Conservation (phyloP, 148 eudicot species). For the Heliosperma pusillum region DNA sequence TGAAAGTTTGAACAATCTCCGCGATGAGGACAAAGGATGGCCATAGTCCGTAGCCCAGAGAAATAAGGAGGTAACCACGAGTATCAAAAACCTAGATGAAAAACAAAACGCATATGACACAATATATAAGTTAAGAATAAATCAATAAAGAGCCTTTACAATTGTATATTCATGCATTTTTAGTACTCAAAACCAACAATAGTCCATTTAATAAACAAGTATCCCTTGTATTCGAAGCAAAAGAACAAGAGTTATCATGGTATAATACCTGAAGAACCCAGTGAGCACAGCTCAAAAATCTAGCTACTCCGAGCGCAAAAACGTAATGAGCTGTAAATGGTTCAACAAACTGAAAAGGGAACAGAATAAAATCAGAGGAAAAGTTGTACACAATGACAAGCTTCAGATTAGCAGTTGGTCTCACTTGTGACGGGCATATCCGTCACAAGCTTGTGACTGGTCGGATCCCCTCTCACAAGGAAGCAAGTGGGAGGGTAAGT, state of each 20-base stretch:
- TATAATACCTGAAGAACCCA: conserved; percentile 89
- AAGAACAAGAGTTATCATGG: too few species aligned
- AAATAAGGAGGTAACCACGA: conserved; percentile 76
- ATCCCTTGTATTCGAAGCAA: too few species aligned
- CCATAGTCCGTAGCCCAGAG: conserved; percentile 87
- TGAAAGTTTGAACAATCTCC: conserved; percentile 92
- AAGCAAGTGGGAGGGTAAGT: too few species aligned
- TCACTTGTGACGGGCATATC: too few species aligned
- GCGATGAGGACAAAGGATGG: conserved; percentile 83
- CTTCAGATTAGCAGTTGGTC: too few species aligned
- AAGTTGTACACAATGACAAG: too few species aligned
- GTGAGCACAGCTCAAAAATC: conserved; percentile 92
- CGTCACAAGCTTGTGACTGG: too few species aligned
- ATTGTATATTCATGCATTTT: not conserved
- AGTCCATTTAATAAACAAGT: not conserved
- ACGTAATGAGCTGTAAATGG: conserved; percentile 97
- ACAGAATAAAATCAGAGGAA: too few species aligned
- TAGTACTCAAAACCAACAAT: not conserved
- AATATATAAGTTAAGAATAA: not conserved
- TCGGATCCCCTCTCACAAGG: too few species aligned
- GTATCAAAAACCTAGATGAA: conserved; percentile 69
- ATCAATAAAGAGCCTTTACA: not conserved
- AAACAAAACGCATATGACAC: not conserved
- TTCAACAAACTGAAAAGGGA: conserved; percentile 52
- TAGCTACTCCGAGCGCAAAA: conserved; percentile 82